Conservation (phyloP, 805 yeast genomes). For the Kazachstania kunashirensis region DNA sequence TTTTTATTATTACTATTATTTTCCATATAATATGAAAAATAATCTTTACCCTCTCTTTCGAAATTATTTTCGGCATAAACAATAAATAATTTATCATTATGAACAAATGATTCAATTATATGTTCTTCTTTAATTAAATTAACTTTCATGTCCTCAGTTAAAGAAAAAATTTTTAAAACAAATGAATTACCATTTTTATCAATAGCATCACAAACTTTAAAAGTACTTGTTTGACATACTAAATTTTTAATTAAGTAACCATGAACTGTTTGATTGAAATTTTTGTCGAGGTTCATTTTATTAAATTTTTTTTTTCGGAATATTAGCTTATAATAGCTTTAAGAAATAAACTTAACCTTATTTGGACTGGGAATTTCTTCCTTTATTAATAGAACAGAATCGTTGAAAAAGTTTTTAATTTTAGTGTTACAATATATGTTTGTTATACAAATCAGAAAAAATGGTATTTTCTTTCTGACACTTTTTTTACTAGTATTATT, state of each 20-base stretch:
- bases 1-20: background rate
- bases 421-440: no score
- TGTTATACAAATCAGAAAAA: no score
- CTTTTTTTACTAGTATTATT: no score
- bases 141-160: background rate
- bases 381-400: background rate
- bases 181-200: conserved; percentile 6
- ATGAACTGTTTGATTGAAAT: background rate
- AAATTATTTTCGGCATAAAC: conserved; percentile 9
- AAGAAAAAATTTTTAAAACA: conserved; percentile 5
- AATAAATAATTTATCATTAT: conserved; percentile 1
- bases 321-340: no score
- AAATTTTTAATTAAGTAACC: conserved; percentile 8
- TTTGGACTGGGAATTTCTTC: no score
- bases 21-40: conserved; percentile 11
- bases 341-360: no score
- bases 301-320: no score
- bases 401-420: no score
- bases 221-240: conserved; percentile 8
- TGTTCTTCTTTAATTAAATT: background rate
- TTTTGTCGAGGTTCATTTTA: background rate
- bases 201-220: conserved; percentile 8
- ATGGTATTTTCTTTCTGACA: no score
- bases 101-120: conserved; percentile 4
- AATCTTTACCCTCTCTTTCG: conserved; percentile 13